Percentiles rank a stretch among this genome's conserved stretches.
These are phyloP conservation scores for Schoenoplectus tabernaemontani DNA, from an alignment of 202 grass and related monocot species.

Conservation along the genomic window DNA sequence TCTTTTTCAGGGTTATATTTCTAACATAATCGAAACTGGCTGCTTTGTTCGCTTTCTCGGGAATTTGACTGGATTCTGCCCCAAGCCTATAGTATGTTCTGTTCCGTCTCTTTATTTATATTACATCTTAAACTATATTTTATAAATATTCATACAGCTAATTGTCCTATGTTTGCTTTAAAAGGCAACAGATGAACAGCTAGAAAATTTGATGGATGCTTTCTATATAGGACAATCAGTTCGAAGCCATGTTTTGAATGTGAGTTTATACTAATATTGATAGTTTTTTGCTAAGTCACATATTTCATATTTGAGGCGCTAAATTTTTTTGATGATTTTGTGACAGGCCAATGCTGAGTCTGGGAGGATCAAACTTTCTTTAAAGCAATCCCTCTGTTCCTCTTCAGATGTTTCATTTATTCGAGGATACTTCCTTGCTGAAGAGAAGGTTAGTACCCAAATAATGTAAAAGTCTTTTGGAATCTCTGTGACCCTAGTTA, in stretches of 20 bases:
- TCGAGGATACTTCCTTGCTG: slow-evolving; percentile 73
- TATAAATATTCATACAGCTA: slow-evolving; percentile 19
- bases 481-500: no score
- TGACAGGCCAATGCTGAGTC: slow-evolving; percentile 63
- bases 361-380: slow-evolving; percentile 73
- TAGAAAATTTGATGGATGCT: slow-evolving; percentile 48
- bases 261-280: slow-evolving; percentile 33
- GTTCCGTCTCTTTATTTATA: background rate
- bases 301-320: slow-evolving; percentile 8
- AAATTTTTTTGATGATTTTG: background rate
- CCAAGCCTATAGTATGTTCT: slow-evolving; percentile 78
- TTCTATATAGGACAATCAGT: slow-evolving; percentile 87
- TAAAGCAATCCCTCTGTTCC: slow-evolving; percentile 81
- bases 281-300: slow-evolving; percentile 11
- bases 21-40: slow-evolving; percentile 89
- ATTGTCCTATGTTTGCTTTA: slow-evolving; percentile 27
- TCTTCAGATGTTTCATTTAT: slow-evolving; percentile 72
- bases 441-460: slow-evolving; percentile 56
- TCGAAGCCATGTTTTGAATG: slow-evolving; percentile 66
- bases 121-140: slow-evolving; percentile 12
- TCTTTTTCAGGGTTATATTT: slow-evolving; percentile 73
- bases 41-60: slow-evolving; percentile 98
- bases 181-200: slow-evolving; percentile 69
- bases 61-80: slow-evolving; percentile 85
- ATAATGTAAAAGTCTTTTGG: slow-evolving; percentile 11